Percentiles rank a stretch among this genome's conserved stretches.
These are phyloP conservation scores for Luffa aegyptiaca DNA, from an alignment of 306 rosid species.

Conservation along the genomic window DNA sequence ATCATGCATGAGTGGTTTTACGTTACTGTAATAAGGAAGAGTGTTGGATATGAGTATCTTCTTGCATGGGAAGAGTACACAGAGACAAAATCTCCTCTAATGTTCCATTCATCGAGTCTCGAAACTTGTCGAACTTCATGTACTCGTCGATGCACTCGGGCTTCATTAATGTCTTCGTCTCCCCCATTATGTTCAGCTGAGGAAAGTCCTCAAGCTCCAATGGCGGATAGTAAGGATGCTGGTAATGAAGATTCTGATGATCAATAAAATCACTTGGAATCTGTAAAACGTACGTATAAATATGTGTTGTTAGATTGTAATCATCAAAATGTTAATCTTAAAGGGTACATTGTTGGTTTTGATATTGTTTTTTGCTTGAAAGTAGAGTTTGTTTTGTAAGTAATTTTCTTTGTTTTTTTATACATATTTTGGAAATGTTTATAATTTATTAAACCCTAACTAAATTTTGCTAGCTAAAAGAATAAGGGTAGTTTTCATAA, in stretches of 20 bases:
- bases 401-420: no score
- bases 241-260: conserved; percentile 20
- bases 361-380: no score
- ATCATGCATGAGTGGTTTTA: not conserved
- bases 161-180: conserved; percentile 36
- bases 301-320: not conserved
- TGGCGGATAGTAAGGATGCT: conserved; percentile 46
- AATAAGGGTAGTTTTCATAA: no score
- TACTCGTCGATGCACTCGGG: conserved; percentile 36
- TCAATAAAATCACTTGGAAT: not conserved
- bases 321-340: not conserved
- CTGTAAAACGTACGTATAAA: not conserved
- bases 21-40: conserved; percentile 6
- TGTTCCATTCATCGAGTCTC: conserved; percentile 57
- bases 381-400: no score
- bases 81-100: conserved; percentile 75
- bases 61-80: conserved; percentile 54
- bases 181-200: conserved; percentile 40
- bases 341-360: not conserved
- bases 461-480: no score
- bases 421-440: no score
- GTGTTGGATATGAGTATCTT: not conserved
- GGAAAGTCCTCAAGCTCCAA: conserved; percentile 74
- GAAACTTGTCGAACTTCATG: conserved; percentile 44
- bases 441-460: no score